Evolutionary conservation across 345 rosid genomes (phyloP).

Genomic region (Citrus medica): DNA sequence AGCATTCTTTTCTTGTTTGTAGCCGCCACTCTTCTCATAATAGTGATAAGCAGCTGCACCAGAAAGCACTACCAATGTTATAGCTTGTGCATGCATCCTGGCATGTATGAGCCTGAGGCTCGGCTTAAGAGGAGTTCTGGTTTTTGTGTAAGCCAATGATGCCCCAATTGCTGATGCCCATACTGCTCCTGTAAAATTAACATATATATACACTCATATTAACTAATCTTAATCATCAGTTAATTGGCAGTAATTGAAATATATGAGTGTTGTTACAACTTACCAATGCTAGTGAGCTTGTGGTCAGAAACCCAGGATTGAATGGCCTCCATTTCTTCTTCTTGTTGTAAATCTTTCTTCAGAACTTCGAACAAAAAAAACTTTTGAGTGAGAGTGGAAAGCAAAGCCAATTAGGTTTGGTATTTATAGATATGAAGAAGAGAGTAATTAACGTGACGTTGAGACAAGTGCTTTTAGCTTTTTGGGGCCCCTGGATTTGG

Average conservation of each 20-base stretch:
- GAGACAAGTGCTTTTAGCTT: conserved; percentile 1
- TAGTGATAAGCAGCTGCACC: conserved; percentile 68
- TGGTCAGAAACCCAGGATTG: conserved; percentile 66
- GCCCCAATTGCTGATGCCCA: conserved; percentile 69
- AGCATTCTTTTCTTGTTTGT: conserved; percentile 9
- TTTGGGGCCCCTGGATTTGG: conserved; percentile 35
- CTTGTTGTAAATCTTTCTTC: neutral
- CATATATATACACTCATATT: neutral
- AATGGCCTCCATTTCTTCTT: conserved; percentile 44
- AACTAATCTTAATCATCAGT: neutral
- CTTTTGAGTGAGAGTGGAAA: neutral
- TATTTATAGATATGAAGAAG: conserved; percentile 19
- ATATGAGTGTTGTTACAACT: neutral
- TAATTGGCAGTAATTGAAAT: neutral
- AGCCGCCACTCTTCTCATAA: conserved; percentile 35
- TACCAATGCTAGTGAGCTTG: conserved; percentile 65
- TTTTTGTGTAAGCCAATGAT: conserved; percentile 47
- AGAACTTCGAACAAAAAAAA: neutral
- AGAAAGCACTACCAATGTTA: conserved; percentile 64
- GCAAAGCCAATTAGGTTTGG: neutral
- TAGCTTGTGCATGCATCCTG: conserved; percentile 78
- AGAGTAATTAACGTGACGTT: neutral
- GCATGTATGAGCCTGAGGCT: conserved; percentile 75
- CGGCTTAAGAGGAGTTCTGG: conserved; percentile 54
- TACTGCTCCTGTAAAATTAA: conserved; percentile 38